These are phyloP conservation scores for Leccinum pallidistipes DNA, from an alignment of 1,284 basidiomycete species.

Conservation along the genomic window DNA sequence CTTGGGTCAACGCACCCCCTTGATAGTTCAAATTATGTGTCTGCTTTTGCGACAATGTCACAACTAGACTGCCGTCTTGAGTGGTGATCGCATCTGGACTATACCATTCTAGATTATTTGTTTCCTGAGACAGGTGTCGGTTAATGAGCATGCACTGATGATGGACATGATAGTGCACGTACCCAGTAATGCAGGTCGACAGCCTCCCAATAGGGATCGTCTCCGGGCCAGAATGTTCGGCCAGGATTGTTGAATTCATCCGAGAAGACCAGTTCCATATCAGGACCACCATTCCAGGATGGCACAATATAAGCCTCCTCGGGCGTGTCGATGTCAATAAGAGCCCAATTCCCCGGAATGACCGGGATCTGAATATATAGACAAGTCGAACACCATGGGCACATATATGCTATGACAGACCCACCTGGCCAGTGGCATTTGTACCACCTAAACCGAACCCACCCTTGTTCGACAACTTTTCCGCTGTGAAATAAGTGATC, in stretches of 20 bases:
- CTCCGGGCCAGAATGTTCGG: constrained; percentile 68
- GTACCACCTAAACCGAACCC: constrained; percentile 73
- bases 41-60: constrained; percentile 55
- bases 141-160: constrained; percentile 43
- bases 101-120: constrained; percentile 67
- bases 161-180: constrained; percentile 18
- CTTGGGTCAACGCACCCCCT: constrained; percentile 40
- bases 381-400: constrained; percentile 31
- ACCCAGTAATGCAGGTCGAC: constrained; percentile 60
- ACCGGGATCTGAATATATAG: constrained; percentile 42
- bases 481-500: constrained; percentile 47
- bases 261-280: constrained; percentile 64
- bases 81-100: constrained; percentile 69
- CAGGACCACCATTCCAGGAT: constrained; percentile 50
- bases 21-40: constrained; percentile 65
- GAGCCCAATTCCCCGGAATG: constrained; percentile 53
- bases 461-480: constrained; percentile 35
- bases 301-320: constrained; percentile 47
- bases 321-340: constrained; percentile 71
- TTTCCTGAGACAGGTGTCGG: constrained; percentile 39
- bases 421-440: constrained; percentile 70
- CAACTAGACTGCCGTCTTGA: constrained; percentile 59
- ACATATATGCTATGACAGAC: neutral
- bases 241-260: constrained; percentile 80
- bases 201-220: constrained; percentile 79